These are phyloP conservation scores for Biscogniauxia marginata DNA, from an alignment of 2,329 filamentous ascomycete species.

Conservation along the genomic window DNA sequence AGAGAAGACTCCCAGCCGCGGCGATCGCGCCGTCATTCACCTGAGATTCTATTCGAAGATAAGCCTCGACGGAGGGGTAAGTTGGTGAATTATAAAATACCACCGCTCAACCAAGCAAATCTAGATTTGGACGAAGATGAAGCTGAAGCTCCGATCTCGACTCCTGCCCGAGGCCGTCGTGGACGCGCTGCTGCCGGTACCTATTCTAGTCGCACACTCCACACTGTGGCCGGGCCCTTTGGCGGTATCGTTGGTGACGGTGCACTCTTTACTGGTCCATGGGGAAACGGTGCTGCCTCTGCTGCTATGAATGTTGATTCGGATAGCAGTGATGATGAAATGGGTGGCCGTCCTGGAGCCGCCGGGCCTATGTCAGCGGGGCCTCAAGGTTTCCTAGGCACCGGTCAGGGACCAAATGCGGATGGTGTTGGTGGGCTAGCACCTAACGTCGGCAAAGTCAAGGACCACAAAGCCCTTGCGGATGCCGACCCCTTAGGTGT, in stretches of 20 bases:
- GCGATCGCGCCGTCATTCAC: slow-evolving; percentile 50
- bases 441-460: slow-evolving; percentile 88
- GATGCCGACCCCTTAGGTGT: slow-evolving; percentile 95
- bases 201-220: slow-evolving; percentile 75
- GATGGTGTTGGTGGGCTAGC: slow-evolving; percentile 40
- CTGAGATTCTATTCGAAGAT: slow-evolving; percentile 60
- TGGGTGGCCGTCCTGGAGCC: slow-evolving; percentile 58
- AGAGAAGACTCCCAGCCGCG: slow-evolving; percentile 53
- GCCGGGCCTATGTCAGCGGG: slow-evolving; percentile 58
- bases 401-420: slow-evolving; percentile 37
- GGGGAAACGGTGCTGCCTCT: slow-evolving; percentile 60
- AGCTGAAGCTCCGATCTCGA: slow-evolving; percentile 66
- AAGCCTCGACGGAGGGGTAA: slow-evolving; percentile 56
- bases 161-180: slow-evolving; percentile 63
- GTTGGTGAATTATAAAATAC: slow-evolving; percentile 82
- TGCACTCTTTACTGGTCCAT: slow-evolving; percentile 71
- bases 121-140: slow-evolving; percentile 74
- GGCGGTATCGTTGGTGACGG: slow-evolving; percentile 76
- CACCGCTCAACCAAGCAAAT: slow-evolving; percentile 68
- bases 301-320: slow-evolving; percentile 75
- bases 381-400: slow-evolving; percentile 44
- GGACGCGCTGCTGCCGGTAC: slow-evolving; percentile 59
- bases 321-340: slow-evolving; percentile 95
- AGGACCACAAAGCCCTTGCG: slow-evolving; percentile 85
- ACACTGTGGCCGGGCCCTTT: slow-evolving; percentile 90